These are phyloP conservation scores for Xylaria arbuscula DNA, from an alignment of 2,329 filamentous ascomycete species.

Conservation along the genomic window DNA sequence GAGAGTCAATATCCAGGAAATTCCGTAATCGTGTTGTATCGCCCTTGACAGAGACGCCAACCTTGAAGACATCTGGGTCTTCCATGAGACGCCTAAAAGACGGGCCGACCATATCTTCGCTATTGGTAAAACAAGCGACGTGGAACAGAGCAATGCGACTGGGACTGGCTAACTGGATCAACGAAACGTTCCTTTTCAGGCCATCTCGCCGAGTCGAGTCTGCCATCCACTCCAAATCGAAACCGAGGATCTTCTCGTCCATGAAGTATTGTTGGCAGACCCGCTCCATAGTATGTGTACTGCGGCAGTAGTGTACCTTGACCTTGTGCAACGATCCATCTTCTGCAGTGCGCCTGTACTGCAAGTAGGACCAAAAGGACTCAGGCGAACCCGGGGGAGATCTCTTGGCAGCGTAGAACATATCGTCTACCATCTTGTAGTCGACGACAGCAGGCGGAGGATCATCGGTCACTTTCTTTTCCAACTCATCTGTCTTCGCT, in stretches of 20 bases:
- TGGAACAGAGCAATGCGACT: constrained; percentile 85
- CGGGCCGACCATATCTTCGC: constrained; percentile 73
- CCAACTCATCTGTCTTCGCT: not conserved
- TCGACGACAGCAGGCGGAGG: constrained; percentile 55
- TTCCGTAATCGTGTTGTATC: constrained; percentile 76
- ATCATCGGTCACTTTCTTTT: constrained; percentile 39
- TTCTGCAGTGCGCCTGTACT: constrained; percentile 69
- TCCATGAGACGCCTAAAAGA: constrained; percentile 79
- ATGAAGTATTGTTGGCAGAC: constrained; percentile 74
- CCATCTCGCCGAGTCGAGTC: constrained; percentile 59
- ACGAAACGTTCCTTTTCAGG: constrained; percentile 76
- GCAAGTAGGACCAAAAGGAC: constrained; percentile 74
- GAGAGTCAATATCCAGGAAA: constrained; percentile 71
- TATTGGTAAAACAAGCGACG: constrained; percentile 70
- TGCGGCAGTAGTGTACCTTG: constrained; percentile 82
- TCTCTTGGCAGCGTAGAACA: constrained; percentile 61
- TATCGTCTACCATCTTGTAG: constrained; percentile 60
- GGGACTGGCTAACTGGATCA: constrained; percentile 85
- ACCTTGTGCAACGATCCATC: constrained; percentile 63
- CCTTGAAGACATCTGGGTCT: constrained; percentile 74
- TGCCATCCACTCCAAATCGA: constrained; percentile 87
- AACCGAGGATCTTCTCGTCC: constrained; percentile 78
- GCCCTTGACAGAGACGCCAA: constrained; percentile 79
- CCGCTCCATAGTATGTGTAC: constrained; percentile 72
- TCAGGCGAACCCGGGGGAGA: constrained; percentile 57